Evolutionary conservation across 495 filamentous ascomycete genomes (phyloP), one percentile per base, ranked within the genome.

Genomic region (Umbilicaria muhlenbergii): DNA sequence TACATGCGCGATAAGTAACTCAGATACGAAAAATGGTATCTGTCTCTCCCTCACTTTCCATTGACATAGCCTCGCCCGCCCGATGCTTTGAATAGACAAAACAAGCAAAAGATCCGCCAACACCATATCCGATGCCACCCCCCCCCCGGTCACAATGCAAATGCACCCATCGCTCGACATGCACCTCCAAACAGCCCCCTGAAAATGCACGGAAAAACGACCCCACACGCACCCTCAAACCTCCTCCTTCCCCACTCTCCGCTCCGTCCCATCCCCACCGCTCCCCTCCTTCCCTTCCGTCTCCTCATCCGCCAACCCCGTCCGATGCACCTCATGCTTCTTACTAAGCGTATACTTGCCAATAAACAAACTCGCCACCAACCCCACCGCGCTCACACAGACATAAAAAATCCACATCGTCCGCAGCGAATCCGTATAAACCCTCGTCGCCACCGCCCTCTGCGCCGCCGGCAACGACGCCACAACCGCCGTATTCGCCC

Each of bases 401-500:
- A 71, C 68, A 39, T 78, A 84, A 49, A 64, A 65, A 45, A 83
- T 81, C 69, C 75, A 87, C 74, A 85, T 81, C 32, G 68, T 73
- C 39, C 60, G 66, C 43, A 86, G 50, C 19, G 69, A 65, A 33
- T 70, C 64, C 36, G 66, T 73, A 43, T 75, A 83, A 0, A 74
- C 74, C 0, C 49, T 46, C 4, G 70, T 61, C 0, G 76, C 74
- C 19, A 75, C 61, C 0, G 49, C 46, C 31, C 66, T 62, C 39
- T 75, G 62, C 5, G 53, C 53, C 0, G 67, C 54, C 0, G 67
- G 66, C 0, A 85, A 63, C 0, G 57, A 42, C 11, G 58, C 52
- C 14, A 84, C 70, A 1, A 80, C 54, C 3, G 64, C 63, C 5
- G 77, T 75, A 39, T 69, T 76, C 13, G 73, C 68, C 10, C 74